Conservation (phyloP, 306 rosid genomes). For the Cucumis sativus region Cucumber_9930_V3 NC_026657.2:34104001-34104500, state of each 20-base stretch:
- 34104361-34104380: conserved; percentile 74
- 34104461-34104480: conserved; percentile 69
- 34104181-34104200: not conserved
- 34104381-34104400: conserved; percentile 65
- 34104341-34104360: conserved; percentile 60
- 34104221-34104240: conserved; percentile 19
- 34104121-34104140: conserved; percentile 31
- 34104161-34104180: not conserved
- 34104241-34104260: conserved; percentile 53
- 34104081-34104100: conserved; percentile 65
- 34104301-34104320: conserved; percentile 29
- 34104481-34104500: conserved; percentile 68
- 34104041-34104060: conserved; percentile 44
- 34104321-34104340: conserved; percentile 42
- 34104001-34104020: conserved; percentile 44
- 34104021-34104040: conserved; percentile 35
- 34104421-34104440: conserved; percentile 47
- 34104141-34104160: conserved; percentile 15
- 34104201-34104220: conserved; percentile 19
- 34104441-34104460: conserved; percentile 70
- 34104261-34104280: conserved; percentile 43
- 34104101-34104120: conserved; percentile 59
- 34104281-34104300: conserved; percentile 39
- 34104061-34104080: conserved; percentile 64
- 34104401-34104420: conserved; percentile 50